Evolutionary conservation across 305 asterid species (phyloP), one percentile per base, ranked within the genome.

Genomic region (Fraxinus sp.): DNA sequence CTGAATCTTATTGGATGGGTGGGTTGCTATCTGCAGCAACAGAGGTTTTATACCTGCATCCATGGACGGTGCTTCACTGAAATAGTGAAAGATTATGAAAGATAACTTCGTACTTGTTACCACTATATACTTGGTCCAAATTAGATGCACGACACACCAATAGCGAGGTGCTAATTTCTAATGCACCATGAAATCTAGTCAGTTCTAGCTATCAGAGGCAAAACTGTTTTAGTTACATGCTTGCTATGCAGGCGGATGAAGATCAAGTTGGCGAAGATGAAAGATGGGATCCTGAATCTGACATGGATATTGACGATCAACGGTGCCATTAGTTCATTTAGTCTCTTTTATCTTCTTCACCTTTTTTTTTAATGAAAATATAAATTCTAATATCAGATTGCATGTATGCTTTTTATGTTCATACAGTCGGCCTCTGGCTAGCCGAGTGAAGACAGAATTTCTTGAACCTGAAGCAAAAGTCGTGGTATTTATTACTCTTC

Each of bases 371-470:
- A 46, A 41, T 9, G 14, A 49, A 49, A 49, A 49, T 49, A 49
- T 20, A 20, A 62, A 62, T 18, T 22, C 30, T 7, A 62, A 62
- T 62, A 66, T 81, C 80, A 68, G 26, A 77, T 82, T 59, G 66
- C 81, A 8, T 83, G 77, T 49, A 59, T 82, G 74, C 59, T 49
- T 16, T 24, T 66, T 52, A 59, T 82, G 52, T 55, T 52, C 71
- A 13, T 68, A 35, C 90, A 90, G 92, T 33, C 88, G 85, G 81
- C 87, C 89, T 80, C 87, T 89, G 70, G 82, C 93, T n/a, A 77
- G 87, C 79, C 86, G 93, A 87, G 93, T 88, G 88, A 90, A 88
- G 85, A 89, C 75, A 20, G 93, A 90, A 76, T 81, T 87, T 78
- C 78, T 82, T 49, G 93, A 87, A 83, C 80, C 91, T 72, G 93